Evolutionary conservation across 192 early-diverging fungal species (phyloP).

Genomic region (Mortierella alpina): DNA sequence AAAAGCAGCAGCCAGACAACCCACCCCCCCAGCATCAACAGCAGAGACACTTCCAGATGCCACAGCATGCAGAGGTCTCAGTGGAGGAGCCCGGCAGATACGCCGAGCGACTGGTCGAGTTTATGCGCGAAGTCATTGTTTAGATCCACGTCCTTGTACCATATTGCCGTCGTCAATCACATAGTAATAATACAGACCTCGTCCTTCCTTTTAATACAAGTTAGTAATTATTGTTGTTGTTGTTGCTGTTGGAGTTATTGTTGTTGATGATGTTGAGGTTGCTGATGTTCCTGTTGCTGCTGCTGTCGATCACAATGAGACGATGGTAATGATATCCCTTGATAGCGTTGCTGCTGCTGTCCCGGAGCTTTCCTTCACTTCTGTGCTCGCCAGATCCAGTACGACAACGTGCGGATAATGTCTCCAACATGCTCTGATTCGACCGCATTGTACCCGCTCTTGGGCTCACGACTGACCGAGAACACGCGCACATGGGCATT

Average conservation of each 20-base stretch:
- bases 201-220: too few species aligned
- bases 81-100: conserved; percentile 50
- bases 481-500: conserved; percentile 36
- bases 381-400: conserved; percentile 42
- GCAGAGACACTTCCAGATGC: conserved; percentile 1
- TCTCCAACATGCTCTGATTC: conserved; percentile 52
- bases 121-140: conserved; percentile 34
- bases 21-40: background rate
- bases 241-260: too few species aligned
- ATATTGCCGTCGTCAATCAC: too few species aligned
- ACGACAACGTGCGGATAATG: conserved; percentile 46
- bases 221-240: too few species aligned
- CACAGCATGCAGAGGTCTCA: conserved; percentile 40
- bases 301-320: too few species aligned
- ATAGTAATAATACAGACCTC: too few species aligned
- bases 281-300: too few species aligned
- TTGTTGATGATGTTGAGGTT: too few species aligned
- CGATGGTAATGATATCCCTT: too few species aligned
- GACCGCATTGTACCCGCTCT: conserved; percentile 46
- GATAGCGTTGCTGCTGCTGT: too few species aligned
- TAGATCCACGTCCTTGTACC: background rate
- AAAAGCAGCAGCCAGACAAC: background rate
- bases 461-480: conserved; percentile 52
- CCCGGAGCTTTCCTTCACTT: background rate
- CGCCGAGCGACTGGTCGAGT: conserved; percentile 40